Base-by-base conservation (phyloP, 148 eudicot genomes). In the Rhododendron molle region DNA sequence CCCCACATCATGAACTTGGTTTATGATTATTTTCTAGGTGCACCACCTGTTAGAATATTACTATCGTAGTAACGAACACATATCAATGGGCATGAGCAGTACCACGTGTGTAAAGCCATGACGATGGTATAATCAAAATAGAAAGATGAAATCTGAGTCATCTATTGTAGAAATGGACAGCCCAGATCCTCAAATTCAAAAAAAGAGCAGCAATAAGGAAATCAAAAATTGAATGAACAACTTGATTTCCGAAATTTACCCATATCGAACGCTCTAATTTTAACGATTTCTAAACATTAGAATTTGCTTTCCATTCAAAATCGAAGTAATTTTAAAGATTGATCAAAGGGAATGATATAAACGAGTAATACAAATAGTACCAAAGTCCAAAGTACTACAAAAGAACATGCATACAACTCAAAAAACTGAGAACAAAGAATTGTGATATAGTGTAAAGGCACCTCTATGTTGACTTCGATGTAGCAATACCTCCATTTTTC, bases 351-450 rank as follows among this genome's bases (percentile, higher is more conserved):
- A 72, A 30, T 26, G 44, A 28, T 58, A 20, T 58, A 76, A 84
- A 46, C 34, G 43, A 83, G 62, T 2, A 46, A 81, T 69, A 85
- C 65, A 82, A 86, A 58, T 15, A 74, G 44, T 54, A 84, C 49
- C 16, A 56, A 65, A n/a, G n/a, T n/a, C n/a, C n/a, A n/a, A n/a
- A 28, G 69, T 34, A 82, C 71, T 32, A 82, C 52, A 82, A 52
- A 81, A 43, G 9, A 50, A 74, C 84, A 44, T 20, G n/a, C 82
- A 74, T 65, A 43, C 47, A 12, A 81, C 79, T 72, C 49, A 3
- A 3, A 72, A 85, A 43, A 80, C 28, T 56, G 79, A 40, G 44
- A 82, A 38, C 32, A 82, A 18, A 73, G 84, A 72, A 54, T 83
- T 62, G 13, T 47, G 71, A 30, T 73, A 69, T 73, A 69, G n/a